These are phyloP conservation scores for Leccinum pseudoinsigne DNA, from an alignment of 1,284 basidiomycete species.

Conservation along the genomic window DNA sequence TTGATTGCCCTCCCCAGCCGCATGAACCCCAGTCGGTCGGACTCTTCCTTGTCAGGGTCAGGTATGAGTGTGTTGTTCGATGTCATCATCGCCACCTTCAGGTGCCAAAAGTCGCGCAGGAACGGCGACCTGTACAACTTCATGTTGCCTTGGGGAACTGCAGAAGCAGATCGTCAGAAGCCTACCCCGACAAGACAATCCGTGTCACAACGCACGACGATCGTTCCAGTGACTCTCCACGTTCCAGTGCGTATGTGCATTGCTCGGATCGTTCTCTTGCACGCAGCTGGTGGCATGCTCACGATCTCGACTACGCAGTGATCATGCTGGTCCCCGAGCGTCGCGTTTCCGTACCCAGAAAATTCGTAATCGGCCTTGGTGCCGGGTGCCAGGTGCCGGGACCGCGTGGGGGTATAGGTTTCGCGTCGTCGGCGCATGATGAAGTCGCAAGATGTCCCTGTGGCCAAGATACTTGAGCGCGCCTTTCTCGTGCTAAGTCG, in stretches of 20 bases:
- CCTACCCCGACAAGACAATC: neutral
- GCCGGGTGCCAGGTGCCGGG: conserved; percentile 84
- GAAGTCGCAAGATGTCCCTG: conserved; percentile 81
- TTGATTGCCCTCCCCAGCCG: conserved; percentile 70
- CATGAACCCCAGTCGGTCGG: conserved; percentile 93
- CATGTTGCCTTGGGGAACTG: conserved; percentile 82
- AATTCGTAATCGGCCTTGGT: conserved; percentile 93
- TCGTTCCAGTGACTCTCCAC: conserved; percentile 98
- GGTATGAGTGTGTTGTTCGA: conserved; percentile 98
- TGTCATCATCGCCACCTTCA: conserved; percentile 99
- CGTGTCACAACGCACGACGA: conserved; percentile 58
- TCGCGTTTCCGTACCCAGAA: conserved; percentile 87
- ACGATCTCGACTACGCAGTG: conserved; percentile 92
- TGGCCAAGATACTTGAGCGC: conserved; percentile 75
- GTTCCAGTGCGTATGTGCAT: conserved; percentile 96
- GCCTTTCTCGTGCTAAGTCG: conserved; percentile 73
- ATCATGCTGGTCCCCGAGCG: conserved; percentile 87
- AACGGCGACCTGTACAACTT: conserved; percentile 92
- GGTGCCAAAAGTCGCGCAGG: conserved; percentile 96
- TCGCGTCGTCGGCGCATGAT: conserved; percentile 79
- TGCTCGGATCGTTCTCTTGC: conserved; percentile 82
- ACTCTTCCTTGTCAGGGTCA: conserved; percentile 95
- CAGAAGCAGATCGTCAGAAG: conserved; percentile 3
- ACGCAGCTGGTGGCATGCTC: conserved; percentile 59
- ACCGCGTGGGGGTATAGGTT: conserved; percentile 94